These are phyloP conservation scores for Periconia sp. DNA, from an alignment of 2,329 filamentous ascomycete genomes.

Conservation along the genomic window DNA sequence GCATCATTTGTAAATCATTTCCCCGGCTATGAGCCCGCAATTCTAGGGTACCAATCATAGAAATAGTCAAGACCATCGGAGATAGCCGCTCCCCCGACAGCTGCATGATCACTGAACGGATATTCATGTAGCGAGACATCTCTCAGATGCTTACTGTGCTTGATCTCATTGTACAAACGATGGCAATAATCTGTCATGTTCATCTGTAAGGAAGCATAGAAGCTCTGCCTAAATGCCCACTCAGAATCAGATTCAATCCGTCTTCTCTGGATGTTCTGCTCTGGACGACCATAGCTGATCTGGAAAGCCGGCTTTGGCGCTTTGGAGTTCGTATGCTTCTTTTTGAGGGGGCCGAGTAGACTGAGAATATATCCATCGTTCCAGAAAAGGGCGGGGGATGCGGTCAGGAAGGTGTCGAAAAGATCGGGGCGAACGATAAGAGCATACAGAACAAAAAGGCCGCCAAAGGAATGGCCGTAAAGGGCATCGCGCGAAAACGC, in stretches of 20 bases:
- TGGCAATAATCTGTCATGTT: slow-evolving; percentile 31
- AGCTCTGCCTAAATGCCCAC: slow-evolving; percentile 30
- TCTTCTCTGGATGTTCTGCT: slow-evolving; percentile 32
- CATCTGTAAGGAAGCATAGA: slow-evolving; percentile 27
- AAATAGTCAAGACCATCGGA: slow-evolving; percentile 43
- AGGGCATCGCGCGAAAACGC: slow-evolving; percentile 50
- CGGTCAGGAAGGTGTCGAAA: slow-evolving; percentile 55
- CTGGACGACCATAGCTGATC: slow-evolving; percentile 36
- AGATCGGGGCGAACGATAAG: slow-evolving; percentile 49
- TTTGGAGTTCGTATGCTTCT: too few species aligned
- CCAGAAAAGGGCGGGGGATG: slow-evolving; percentile 58
- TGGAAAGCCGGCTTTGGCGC: slow-evolving; percentile 40
- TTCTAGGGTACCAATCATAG: slow-evolving; percentile 30
- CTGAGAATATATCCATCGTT: slow-evolving; percentile 50
- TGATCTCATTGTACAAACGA: slow-evolving; percentile 29
- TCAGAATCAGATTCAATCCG: slow-evolving; percentile 34
- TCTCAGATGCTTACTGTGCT: slow-evolving; percentile 26
- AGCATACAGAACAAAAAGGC: slow-evolving; percentile 55
- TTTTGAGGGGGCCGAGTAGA: slow-evolving; percentile 28
- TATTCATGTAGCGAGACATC: slow-evolving; percentile 37
- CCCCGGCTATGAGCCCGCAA: too few species aligned
- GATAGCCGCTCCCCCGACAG: slow-evolving; percentile 35
- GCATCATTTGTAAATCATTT: too few species aligned
- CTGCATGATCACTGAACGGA: slow-evolving; percentile 39
- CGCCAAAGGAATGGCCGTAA: slow-evolving; percentile 59